Evolutionary conservation across 202 grass and related monocot genomes (phyloP).

Genomic region (Cymbopogon flexuosus): DNA sequence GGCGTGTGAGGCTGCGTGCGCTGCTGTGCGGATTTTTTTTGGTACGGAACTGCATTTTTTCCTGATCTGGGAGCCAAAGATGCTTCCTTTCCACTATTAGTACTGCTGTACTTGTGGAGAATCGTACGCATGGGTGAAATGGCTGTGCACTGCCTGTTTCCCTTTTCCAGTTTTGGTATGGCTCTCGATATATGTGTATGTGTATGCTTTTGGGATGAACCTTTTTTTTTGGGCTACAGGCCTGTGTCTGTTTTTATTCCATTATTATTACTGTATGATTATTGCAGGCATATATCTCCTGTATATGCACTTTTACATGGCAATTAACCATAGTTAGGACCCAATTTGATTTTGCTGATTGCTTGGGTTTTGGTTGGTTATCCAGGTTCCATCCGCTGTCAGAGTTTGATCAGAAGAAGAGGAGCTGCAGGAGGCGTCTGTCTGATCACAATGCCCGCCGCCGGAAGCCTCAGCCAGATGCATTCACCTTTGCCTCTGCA

Average conservation of each 20-base stretch:
- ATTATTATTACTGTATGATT: constrained; percentile 29
- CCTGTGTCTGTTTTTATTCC: constrained; percentile 19
- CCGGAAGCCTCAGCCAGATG: constrained; percentile 66
- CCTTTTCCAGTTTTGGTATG: constrained; percentile 42
- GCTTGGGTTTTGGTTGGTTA: constrained; percentile 25
- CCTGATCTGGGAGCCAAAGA: constrained; percentile 37
- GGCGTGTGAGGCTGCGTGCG: background rate
- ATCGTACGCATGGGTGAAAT: constrained; percentile 32
- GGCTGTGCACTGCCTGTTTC: constrained; percentile 26
- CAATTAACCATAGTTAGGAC: background rate
- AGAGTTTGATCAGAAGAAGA: constrained; percentile 96
- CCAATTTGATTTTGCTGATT: constrained; percentile 23
- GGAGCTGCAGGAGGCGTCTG: constrained; percentile 83
- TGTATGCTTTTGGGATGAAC: constrained; percentile 13
- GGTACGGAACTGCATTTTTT: constrained; percentile 31
- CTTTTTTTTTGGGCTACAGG: background rate
- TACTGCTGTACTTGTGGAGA: constrained; percentile 26
- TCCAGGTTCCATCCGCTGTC: constrained; percentile 76
- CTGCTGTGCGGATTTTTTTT: background rate
- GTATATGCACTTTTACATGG: background rate
- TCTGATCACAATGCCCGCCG: constrained; percentile 94
- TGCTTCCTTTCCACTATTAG: constrained; percentile 29
- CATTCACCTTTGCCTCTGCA: constrained; percentile 55
- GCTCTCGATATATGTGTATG: constrained; percentile 18
- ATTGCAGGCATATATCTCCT: constrained; percentile 11